Percentiles rank a stretch among this genome's conserved stretches.
phyloP scores from a whole-genome alignment of 371 early-diverging fungal genomes.

The Mortierella sp. region DNA sequence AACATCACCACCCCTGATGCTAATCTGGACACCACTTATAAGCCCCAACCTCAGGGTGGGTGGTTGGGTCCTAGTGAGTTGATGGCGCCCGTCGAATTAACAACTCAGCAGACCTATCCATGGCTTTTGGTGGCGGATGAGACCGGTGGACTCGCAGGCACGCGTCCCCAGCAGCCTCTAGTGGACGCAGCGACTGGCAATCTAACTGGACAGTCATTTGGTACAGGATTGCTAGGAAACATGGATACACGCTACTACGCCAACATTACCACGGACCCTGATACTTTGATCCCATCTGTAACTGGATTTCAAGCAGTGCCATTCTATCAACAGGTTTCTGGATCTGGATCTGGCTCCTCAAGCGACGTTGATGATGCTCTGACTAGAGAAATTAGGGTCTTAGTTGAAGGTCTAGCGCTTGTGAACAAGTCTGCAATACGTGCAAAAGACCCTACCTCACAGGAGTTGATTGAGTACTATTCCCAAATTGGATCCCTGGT shows the following conservation, averaged over 20 bases:
- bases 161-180: conserved; percentile 37
- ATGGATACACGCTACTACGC: conserved; percentile 60
- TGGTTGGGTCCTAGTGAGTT: conserved; percentile 56
- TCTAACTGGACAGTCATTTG: conserved; percentile 26
- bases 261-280: conserved; percentile 30
- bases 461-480: conserved; percentile 47
- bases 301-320: conserved; percentile 61
- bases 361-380: conserved; percentile 57
- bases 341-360: conserved; percentile 28
- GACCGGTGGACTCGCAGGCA: conserved; percentile 42
- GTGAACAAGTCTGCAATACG: conserved; percentile 54
- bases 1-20: conserved; percentile 47
- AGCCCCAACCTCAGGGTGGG: conserved; percentile 61
- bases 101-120: conserved; percentile 53
- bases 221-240: conserved; percentile 55
- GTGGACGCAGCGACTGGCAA: conserved; percentile 30
- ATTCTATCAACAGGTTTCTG: conserved; percentile 46
- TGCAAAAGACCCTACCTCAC: conserved; percentile 31
- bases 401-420: conserved; percentile 44
- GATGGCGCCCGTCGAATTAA: conserved; percentile 31
- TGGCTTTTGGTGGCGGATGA: conserved; percentile 54
- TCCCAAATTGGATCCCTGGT: conserved; percentile 46
- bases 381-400: conserved; percentile 36
- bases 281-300: conserved; percentile 17
- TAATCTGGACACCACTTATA: conserved; percentile 58